These are phyloP conservation scores for Kandelia obovata DNA, from an alignment of 345 rosid species.

Conservation along the genomic window DNA sequence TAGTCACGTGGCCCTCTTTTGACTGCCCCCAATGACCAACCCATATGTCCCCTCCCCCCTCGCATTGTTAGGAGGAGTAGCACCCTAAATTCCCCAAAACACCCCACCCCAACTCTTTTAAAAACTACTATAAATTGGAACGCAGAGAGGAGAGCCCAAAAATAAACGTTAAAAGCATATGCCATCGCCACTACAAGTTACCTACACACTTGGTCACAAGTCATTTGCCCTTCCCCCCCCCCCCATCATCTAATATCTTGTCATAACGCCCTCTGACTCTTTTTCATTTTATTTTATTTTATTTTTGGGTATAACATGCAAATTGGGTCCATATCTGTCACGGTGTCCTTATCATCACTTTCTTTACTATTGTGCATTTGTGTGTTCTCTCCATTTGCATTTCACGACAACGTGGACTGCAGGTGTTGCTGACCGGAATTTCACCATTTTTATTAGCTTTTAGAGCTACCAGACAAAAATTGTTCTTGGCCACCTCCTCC, in stretches of 20 bases:
- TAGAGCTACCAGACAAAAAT: slow-evolving; percentile 44
- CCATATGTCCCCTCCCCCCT: slow-evolving; percentile 13
- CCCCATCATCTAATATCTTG: too few species aligned
- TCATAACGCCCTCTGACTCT: too few species aligned
- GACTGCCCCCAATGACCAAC: slow-evolving; percentile 49
- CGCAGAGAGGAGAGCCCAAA: too few species aligned
- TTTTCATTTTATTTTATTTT: not conserved
- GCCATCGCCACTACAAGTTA: too few species aligned
- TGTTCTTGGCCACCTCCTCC: not conserved
- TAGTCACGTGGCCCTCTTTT: slow-evolving; percentile 71
- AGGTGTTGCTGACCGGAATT: slow-evolving; percentile 48
- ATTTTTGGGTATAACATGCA: slow-evolving; percentile 14
- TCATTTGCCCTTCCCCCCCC: not conserved
- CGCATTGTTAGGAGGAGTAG: slow-evolving; percentile 20
- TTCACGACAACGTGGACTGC: slow-evolving; percentile 49
- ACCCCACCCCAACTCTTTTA: not conserved
- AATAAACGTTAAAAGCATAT: too few species aligned
- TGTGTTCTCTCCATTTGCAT: slow-evolving; percentile 22
- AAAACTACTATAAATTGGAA: too few species aligned
- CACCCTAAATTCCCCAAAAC: slow-evolving; percentile 4
- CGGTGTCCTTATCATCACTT: slow-evolving; percentile 14
- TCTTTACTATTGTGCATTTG: slow-evolving; percentile 16
- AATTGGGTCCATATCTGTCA: slow-evolving; percentile 39
- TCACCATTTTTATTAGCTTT: slow-evolving; percentile 49
- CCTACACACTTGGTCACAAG: not conserved